Base-by-base conservation (phyloP, 2,329 filamentous ascomycete species). In the Aspergillus cejpii region DNA sequence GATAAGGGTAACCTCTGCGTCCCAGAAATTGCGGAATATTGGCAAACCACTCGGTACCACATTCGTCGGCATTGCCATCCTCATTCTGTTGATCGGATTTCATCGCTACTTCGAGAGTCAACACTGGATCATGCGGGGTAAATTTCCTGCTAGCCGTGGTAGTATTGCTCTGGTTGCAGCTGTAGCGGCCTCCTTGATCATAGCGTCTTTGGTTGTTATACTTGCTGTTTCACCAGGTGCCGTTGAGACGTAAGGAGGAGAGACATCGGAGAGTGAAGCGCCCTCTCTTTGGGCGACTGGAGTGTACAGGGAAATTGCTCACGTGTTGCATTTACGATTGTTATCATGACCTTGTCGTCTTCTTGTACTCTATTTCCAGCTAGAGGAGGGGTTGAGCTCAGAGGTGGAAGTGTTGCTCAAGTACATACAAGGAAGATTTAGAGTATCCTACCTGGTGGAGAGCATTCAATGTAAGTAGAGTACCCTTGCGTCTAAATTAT, bases 71-170 rank as follows among this genome's bases (percentile, higher is more conserved):
- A 76, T 84, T 29, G 70, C 75, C 2, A 79, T 83, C 31, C 51
- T 83, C 5, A 75, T 83, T 37, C 68, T 84, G 2, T 58, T 79
- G 19, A 71, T 83, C 23, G 80, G 80, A 2, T 82, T 83, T 53
- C 80, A 83, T 57, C 71, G 80, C 34, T 84, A 82, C 55, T 83
- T 83, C 54, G 80, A 83, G 56, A 75, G 76, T 33, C 80, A 84
- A 64, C 78, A 83, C 58, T 84, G 81, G 70, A 79, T 84, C 44
- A 78, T 83, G 19, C 65, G 79, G 3, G 80, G 80, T 41, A 83
- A 83, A 58, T 84, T 84, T 45, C 80, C 80, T 0, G 80, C 80
- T 3, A 79, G 76, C 46, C 71, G 80, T 44, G 79, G 79, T 3
- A 82, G 79, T 53, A 73, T 84, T 29, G 66, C 80, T 20, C 47